Conservation (phyloP, 2,329 filamentous ascomycete genomes). For the Aspergillus sojae region DNA sequence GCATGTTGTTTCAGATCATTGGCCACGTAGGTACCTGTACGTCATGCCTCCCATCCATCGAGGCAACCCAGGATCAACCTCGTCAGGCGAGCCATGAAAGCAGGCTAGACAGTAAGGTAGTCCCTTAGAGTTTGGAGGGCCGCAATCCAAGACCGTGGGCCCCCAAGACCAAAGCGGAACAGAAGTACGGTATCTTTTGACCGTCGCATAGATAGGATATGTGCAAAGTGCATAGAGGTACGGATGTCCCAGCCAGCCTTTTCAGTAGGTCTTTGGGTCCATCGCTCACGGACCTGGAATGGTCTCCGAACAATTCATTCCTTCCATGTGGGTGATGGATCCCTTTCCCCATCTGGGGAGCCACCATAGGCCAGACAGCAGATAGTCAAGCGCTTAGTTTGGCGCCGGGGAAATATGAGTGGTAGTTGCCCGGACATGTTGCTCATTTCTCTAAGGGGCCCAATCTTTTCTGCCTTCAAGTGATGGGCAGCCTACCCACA, state of each 20-base stretch:
- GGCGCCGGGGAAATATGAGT: neutral
- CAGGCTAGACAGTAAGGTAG: neutral
- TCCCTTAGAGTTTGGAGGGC: neutral
- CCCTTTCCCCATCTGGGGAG: neutral
- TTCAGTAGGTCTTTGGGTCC: neutral
- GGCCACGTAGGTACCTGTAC: neutral
- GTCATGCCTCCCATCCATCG: neutral
- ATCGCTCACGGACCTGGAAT: neutral
- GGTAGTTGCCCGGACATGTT: neutral
- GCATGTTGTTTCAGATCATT: neutral
- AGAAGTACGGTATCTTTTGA: neutral
- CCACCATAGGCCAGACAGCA: neutral
- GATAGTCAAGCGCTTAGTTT: constrained; percentile 4
- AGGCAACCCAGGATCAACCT: neutral
- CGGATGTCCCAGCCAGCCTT: neutral
- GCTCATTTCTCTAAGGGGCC: constrained; percentile 5
- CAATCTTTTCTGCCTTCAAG: neutral
- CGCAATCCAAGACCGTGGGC: neutral
- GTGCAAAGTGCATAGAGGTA: neutral
- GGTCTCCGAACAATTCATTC: constrained; percentile 2
- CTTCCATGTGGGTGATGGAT: constrained; percentile 2
- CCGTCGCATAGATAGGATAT: neutral
- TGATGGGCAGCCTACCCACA: constrained; percentile 7
- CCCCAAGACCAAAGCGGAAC: neutral
- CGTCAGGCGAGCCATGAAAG: neutral